A percentile compares a stretch with the other conserved stretches of the same genome.
phyloP scores from a whole-genome alignment of 331 rosid species.

The Pyrus hybrid region DNA sequence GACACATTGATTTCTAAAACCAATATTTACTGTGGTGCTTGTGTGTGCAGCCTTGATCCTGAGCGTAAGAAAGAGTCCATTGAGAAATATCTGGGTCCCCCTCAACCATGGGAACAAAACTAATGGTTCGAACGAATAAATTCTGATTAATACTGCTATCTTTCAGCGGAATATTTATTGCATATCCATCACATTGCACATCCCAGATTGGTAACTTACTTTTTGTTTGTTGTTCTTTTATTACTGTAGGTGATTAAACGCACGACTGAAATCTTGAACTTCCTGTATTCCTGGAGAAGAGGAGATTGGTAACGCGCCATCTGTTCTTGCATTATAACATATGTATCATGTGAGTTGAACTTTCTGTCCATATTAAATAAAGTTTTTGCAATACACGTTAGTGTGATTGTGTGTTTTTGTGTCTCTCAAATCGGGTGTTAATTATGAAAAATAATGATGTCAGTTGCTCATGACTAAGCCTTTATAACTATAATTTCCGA shows the following conservation, averaged over 20 bases:
- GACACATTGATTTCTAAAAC: conserved; percentile 7
- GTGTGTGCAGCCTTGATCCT: conserved; percentile 74
- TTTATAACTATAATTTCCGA: not conserved
- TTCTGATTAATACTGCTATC: not conserved
- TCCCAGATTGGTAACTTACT: not conserved
- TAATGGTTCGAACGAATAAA: conserved; percentile 25
- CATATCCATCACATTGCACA: not conserved
- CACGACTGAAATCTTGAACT: conserved; percentile 13
- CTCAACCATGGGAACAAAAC: conserved; percentile 69
- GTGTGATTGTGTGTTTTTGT: not conserved
- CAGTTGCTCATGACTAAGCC: not conserved
- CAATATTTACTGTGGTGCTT: conserved; percentile 14
- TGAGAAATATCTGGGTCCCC: conserved; percentile 86
- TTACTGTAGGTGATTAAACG: conserved; percentile 23
- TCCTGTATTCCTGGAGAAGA: not conserved
- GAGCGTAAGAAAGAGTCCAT: conserved; percentile 89
- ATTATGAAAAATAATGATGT: not conserved
- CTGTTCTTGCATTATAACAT: conserved; percentile 1
- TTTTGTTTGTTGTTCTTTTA: not conserved
- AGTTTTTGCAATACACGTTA: not conserved
- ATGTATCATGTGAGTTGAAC: conserved; percentile 39
- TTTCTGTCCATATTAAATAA: not conserved
- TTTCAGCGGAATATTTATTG: not conserved
- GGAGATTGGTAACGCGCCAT: conserved; percentile 7
- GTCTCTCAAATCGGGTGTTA: not conserved